These are phyloP conservation scores for Conringia planisiliqua DNA, from an alignment of 345 rosid species.

Conservation along the genomic window DNA sequence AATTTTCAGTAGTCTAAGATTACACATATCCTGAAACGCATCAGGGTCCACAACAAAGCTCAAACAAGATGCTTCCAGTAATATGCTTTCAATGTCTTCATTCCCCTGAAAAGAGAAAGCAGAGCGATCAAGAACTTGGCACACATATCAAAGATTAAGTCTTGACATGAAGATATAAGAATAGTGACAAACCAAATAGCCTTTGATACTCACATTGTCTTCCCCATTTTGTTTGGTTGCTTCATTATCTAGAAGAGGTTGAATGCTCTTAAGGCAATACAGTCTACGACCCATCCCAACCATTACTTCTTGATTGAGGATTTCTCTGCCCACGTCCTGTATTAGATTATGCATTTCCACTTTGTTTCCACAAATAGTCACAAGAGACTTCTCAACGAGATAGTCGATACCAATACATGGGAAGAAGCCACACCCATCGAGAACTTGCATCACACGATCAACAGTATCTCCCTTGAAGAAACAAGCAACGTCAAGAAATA, in stretches of 20 bases:
- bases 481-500: slow-evolving; percentile 34
- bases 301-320: slow-evolving; percentile 4
- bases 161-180: background rate
- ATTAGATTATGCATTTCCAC: slow-evolving; percentile 24
- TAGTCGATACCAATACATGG: slow-evolving; percentile 7
- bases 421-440: slow-evolving; percentile 16
- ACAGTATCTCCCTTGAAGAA: slow-evolving; percentile 18
- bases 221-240: background rate
- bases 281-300: background rate
- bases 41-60: background rate
- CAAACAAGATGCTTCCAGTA: background rate
- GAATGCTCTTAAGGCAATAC: background rate
- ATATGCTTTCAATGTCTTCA: background rate
- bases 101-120: background rate
- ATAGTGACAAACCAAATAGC: background rate
- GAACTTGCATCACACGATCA: background rate
- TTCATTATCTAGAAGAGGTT: slow-evolving; percentile 11
- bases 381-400: slow-evolving; percentile 30
- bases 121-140: background rate
- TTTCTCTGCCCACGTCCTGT: slow-evolving; percentile 10
- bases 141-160: background rate
- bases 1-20: slow-evolving; percentile 8
- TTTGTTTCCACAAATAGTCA: background rate
- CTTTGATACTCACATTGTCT: background rate
- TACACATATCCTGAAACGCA: background rate